Evolutionary conservation across 2,329 filamentous ascomycete genomes (phyloP).

Genomic region (Achaetomium macrosporum): DNA sequence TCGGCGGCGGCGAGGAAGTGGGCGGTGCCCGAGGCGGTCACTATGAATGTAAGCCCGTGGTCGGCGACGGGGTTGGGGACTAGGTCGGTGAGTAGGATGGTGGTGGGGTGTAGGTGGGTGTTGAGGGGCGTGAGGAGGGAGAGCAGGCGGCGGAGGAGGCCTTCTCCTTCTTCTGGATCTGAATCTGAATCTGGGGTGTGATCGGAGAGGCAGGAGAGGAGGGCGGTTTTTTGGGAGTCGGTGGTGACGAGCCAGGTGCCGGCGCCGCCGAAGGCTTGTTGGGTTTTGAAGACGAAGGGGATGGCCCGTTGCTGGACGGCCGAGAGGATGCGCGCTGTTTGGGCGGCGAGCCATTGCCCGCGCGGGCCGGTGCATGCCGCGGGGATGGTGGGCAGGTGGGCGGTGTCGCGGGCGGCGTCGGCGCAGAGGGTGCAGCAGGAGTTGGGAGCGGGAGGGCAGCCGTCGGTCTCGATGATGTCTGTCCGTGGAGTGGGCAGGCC

Average conservation of each 20-base stretch:
- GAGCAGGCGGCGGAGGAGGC: constrained; percentile 28
- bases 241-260: constrained; percentile 31
- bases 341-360: constrained; percentile 27
- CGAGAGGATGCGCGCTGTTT: constrained; percentile 25
- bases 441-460: constrained; percentile 14
- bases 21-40: constrained; percentile 24
- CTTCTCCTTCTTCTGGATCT: constrained; percentile 11
- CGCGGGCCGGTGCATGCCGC: constrained; percentile 26
- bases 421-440: constrained; percentile 27
- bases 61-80: constrained; percentile 29
- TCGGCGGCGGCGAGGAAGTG: constrained; percentile 31
- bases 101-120: constrained; percentile 29
- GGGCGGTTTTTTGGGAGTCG: constrained; percentile 24
- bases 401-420: background rate
- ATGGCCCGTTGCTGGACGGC: constrained; percentile 23
- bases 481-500: constrained; percentile 31
- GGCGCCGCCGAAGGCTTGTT: constrained; percentile 34
- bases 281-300: constrained; percentile 35
- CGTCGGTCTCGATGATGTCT: constrained; percentile 25
- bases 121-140: constrained; percentile 29
- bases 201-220: constrained; percentile 24
- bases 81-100: constrained; percentile 30
- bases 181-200: background rate
- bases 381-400: constrained; percentile 24
- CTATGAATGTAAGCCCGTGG: constrained; percentile 33